These are phyloP conservation scores for Ceratocystis huliohia DNA, from an alignment of 2,329 filamentous ascomycete genomes.

Conservation along the genomic window DNA sequence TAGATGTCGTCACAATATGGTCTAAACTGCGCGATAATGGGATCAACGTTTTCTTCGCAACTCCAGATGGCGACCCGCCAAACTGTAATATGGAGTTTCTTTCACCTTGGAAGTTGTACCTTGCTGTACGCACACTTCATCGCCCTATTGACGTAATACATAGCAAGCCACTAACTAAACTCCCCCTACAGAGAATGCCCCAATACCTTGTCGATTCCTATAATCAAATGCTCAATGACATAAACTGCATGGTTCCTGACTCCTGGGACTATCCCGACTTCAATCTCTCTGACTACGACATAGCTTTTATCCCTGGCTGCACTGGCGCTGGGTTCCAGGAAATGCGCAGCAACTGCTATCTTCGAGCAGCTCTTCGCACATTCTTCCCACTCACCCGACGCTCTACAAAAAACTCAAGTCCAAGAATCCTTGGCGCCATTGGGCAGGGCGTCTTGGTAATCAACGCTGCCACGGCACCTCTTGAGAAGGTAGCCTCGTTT, in stretches of 20 bases:
- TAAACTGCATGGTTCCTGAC: slow-evolving; percentile 13
- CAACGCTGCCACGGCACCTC: slow-evolving; percentile 12
- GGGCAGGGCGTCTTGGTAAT: slow-evolving; percentile 18
- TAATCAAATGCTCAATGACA: slow-evolving; percentile 12
- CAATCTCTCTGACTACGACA: slow-evolving; percentile 12
- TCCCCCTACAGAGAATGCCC: slow-evolving; percentile 12
- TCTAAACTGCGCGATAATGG: slow-evolving; percentile 15
- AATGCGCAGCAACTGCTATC: slow-evolving; percentile 13
- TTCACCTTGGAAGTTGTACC: slow-evolving; percentile 14
- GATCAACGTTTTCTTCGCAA: slow-evolving; percentile 17
- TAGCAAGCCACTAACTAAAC: not conserved
- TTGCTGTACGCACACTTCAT: slow-evolving; percentile 8
- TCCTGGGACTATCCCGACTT: slow-evolving; percentile 14
- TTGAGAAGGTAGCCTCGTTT: slow-evolving; percentile 9
- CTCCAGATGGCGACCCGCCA: slow-evolving; percentile 10
- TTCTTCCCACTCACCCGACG: slow-evolving; percentile 15
- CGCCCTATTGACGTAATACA: not conserved
- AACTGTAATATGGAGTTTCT: slow-evolving; percentile 16
- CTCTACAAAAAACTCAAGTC: slow-evolving; percentile 6
- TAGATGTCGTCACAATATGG: slow-evolving; percentile 17
- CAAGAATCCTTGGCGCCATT: slow-evolving; percentile 14
- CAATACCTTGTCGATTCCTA: slow-evolving; percentile 16
- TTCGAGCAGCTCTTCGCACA: slow-evolving; percentile 5
- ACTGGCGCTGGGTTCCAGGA: slow-evolving; percentile 14
- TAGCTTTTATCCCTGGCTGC: slow-evolving; percentile 15